A percentile compares a stretch with the other conserved stretches of the same genome.
phyloP scores from a whole-genome alignment of 768 basidiomycete species.

The Hydnum rufescens region DNA sequence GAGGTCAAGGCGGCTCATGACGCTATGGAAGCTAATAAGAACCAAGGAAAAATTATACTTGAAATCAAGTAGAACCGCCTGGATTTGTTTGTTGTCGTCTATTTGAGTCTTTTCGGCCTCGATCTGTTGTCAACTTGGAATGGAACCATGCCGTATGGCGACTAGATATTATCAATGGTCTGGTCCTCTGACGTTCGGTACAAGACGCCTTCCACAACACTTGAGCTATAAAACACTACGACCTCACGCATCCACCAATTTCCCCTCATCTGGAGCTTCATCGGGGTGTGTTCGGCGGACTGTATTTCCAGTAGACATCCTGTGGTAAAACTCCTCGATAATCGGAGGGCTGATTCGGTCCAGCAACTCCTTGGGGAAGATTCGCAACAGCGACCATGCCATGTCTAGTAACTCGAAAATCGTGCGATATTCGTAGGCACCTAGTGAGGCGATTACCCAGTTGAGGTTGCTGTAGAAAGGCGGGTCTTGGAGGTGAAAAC shows the following conservation, averaged over 20 bases:
- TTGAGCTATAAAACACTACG: no score
- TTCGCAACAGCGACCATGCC: constrained; percentile 88
- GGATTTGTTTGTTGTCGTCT: no score
- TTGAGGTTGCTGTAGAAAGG: not conserved
- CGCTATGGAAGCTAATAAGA: constrained; percentile 66
- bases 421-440: constrained; percentile 83
- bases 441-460: constrained; percentile 23
- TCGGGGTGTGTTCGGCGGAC: constrained; percentile 14
- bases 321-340: constrained; percentile 78
- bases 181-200: no score
- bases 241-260: not conserved
- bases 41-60: constrained; percentile 26
- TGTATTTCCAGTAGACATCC: constrained; percentile 49
- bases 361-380: constrained; percentile 96
- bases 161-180: no score
- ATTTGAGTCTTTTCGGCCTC: no score
- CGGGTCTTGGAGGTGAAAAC: not conserved
- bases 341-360: constrained; percentile 97
- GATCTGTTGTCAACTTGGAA: no score
- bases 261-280: constrained; percentile 25
- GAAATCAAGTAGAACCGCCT: no score
- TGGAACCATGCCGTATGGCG: no score
- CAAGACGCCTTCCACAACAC: no score
- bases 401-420: constrained; percentile 96
- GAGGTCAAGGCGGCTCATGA: constrained; percentile 61